Evolutionary conservation across 2,329 filamentous ascomycete genomes (phyloP), one percentile per base, ranked within the genome.

Genomic region (Colletotrichum viniferum): DNA sequence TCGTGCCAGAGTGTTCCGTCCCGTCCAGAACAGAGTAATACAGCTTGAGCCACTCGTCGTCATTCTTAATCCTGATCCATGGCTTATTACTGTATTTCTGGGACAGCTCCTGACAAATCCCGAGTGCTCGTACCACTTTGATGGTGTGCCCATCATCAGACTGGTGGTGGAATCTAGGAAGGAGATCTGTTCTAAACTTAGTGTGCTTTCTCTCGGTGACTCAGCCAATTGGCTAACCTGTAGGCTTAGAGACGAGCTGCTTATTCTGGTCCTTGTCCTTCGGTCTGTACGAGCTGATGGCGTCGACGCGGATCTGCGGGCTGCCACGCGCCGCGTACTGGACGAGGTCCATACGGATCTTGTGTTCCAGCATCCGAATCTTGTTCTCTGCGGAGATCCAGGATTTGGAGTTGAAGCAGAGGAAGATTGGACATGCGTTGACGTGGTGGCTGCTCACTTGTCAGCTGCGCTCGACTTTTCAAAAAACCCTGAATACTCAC

Each of bases 81-180:
- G 87, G 83, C 71, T 82, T 85, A 28, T 86, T 82, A 14, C 82
- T 79, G 78, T 86, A 93, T 55, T 82, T 81, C 77, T 81, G 79
- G 67, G 88, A 89, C 2, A 89, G 80, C 36, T 87, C 81, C 81
- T 93, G 87, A 2, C 91, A 95, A 79, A 95, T 84, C 5, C 90
- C 89, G 21, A 97, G 83, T 2, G 95, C 93, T 36, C 96, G 87
- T 9, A 93, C 87, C 7, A 97, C 85, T 83, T 98, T 98, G 69
- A 92, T 88, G 12, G 92, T 88, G 84, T 98, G 96, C 0, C 96
- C 96, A 83, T 98, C 96, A 78, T 98, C 96, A 12, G 38, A 30
- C 38, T 90, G 80, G 12, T 77, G 76, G 74, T 88, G 86, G 21
- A 92, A 81, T 12, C 88, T 84, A 2, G 86, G 81, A 8, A 91